A percentile compares a stretch with the other conserved stretches of the same genome.
These are phyloP conservation scores for Fraxinus ornus DNA, from an alignment of 305 asterid genomes.

Conservation along the genomic window DNA sequence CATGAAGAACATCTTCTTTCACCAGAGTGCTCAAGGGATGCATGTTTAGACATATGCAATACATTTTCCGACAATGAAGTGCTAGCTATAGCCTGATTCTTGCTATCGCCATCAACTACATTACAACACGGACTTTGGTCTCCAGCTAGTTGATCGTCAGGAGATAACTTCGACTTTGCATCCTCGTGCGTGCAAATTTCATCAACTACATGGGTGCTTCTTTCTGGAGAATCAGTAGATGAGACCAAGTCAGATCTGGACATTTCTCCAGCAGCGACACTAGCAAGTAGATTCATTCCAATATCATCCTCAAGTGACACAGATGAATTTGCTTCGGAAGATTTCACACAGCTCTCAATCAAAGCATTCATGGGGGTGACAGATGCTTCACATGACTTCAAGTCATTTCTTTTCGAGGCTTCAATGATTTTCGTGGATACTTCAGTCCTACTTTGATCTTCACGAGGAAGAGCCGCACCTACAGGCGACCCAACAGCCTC, in stretches of 20 bases:
- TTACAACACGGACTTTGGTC: conserved; percentile 19
- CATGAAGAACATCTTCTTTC: conserved; percentile 23
- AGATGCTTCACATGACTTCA: conserved; percentile 39
- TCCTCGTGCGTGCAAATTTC: conserved; percentile 36
- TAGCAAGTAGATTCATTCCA: conserved; percentile 73
- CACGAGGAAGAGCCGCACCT: conserved; percentile 40
- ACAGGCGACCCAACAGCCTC: conserved; percentile 49
- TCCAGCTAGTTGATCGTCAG: conserved; percentile 24
- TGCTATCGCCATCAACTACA: conserved; percentile 28
- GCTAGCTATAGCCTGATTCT: conserved; percentile 28
- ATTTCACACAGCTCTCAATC: conserved; percentile 62
- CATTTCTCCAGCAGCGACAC: conserved; percentile 63
- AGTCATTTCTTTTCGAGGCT: conserved; percentile 34
- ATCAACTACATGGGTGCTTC: conserved; percentile 32
- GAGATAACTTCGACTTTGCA: conserved; percentile 38
- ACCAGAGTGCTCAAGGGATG: conserved; percentile 17
- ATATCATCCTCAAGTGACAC: conserved; percentile 50
- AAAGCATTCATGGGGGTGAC: conserved; percentile 63
- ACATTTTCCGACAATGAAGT: conserved; percentile 26
- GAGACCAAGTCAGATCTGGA: conserved; percentile 47
- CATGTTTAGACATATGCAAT: conserved; percentile 11
- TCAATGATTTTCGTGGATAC: conserved; percentile 42
- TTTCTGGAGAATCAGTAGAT: conserved; percentile 38
- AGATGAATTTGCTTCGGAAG: conserved; percentile 44
- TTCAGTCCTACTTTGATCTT: conserved; percentile 35